Evolutionary conservation across 2,329 filamentous ascomycete species (phyloP), one percentile per base, ranked within the genome.

Genomic region (Aspergillus melleus): DNA sequence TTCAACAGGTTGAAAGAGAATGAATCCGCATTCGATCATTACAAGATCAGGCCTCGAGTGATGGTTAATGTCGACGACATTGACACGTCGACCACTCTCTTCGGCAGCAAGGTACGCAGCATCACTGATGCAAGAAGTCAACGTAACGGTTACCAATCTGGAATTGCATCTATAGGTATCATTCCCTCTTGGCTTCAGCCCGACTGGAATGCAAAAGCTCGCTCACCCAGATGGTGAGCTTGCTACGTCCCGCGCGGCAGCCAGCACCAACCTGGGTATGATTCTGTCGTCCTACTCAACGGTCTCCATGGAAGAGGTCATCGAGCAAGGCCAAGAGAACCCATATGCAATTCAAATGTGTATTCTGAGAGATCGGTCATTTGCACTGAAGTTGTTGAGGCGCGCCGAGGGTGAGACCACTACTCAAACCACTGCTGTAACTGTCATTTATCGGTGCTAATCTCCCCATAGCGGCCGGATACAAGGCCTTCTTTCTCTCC

Each of bases 301-400:
- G 11, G 71, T 70, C 19, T 68, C 72, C 0, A 66, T 81, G 11
- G 77, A 81, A 57, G 77, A 82, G 12, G 80, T 84, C 1, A 69
- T 73, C 6, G 66, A 71, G 2, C 68, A 79, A 39, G 67, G 66
- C 2, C 74, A 70, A 1, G 73, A 69, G 32, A 79, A 75, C 52
- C 75, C 81, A 1, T 79, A 82, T 63, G 76, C 77, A 12, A 80
- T 85, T 67, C 83, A 86, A 64, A 68, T 85, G 50, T 81, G 79
- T 62, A 72, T 83, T 16, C 71, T 84, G 46, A 79, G 79, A 61
- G 78, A 84, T 64, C 71, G 79, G 4, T 59, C 64, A 4, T 71
- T 76, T 1, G 77, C 73, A 0, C 51, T 71, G 14, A 69, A 75
- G 32, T 66, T 81, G 39, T 61, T 81, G 2, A 64, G 69, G 53